Evolutionary conservation across 768 basidiomycete genomes (phyloP).

Genomic region (Suillus lakei): DNA sequence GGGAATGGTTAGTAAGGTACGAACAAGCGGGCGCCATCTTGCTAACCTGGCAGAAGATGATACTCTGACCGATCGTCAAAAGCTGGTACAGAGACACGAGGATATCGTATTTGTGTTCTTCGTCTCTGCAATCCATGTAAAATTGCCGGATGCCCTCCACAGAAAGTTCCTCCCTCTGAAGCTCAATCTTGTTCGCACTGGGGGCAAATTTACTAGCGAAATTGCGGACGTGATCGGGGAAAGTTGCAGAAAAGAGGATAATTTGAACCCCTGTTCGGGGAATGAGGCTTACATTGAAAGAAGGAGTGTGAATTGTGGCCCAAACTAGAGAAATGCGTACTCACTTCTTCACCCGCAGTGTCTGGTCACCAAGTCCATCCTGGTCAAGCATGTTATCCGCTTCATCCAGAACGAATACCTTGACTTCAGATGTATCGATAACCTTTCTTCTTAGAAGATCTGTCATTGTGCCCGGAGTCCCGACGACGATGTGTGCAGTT

Average conservation of each 20-base stretch:
- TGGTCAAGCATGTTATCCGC: constrained; percentile 99
- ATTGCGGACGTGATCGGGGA: constrained; percentile 90
- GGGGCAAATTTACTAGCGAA: constrained; percentile 96
- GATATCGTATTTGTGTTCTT: constrained; percentile 95
- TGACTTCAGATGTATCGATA: constrained; percentile 79
- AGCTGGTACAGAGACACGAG: constrained; percentile 88
- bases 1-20: constrained; percentile 7
- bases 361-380: constrained; percentile 93
- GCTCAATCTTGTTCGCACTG: constrained; percentile 92
- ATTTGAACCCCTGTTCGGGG: constrained; percentile 72
- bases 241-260: constrained; percentile 97
- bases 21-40: constrained; percentile 25
- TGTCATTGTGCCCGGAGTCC: constrained; percentile 94
- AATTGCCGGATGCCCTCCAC: constrained; percentile 96
- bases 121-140: constrained; percentile 94
- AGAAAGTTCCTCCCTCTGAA: constrained; percentile 91
- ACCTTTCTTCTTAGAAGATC: constrained; percentile 82
- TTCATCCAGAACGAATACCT: constrained; percentile 95
- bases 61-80: constrained; percentile 95
- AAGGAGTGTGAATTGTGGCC: constrained; percentile 18
- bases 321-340: constrained; percentile 23
- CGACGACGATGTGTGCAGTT: constrained; percentile 91
- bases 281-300: constrained; percentile 51
- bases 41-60: constrained; percentile 92
- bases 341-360: constrained; percentile 91